A percentile compares a stretch with the other conserved stretches of the same genome.
These are phyloP conservation scores for Zalerion maritima DNA, from an alignment of 495 filamentous ascomycete species.

Conservation along the genomic window DNA sequence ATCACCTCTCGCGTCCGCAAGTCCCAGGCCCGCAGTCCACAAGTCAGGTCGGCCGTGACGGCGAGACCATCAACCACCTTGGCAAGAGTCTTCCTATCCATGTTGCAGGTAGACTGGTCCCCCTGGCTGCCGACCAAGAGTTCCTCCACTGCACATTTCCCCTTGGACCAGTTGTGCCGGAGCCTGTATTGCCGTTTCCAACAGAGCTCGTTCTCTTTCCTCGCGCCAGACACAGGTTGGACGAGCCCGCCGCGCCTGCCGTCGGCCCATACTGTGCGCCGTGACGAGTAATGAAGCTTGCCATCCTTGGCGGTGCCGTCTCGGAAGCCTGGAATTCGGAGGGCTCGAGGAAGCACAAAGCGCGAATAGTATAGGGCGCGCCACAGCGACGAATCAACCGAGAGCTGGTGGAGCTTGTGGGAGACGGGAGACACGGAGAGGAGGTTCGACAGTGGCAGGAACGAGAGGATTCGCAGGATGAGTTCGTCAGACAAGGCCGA, in stretches of 20 bases:
- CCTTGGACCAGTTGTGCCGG: slow-evolving; percentile 81
- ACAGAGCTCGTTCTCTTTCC: slow-evolving; percentile 23
- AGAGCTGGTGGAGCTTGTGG: slow-evolving; percentile 57
- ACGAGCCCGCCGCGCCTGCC: slow-evolving; percentile 29
- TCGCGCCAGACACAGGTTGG: slow-evolving; percentile 36
- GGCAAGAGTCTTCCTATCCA: slow-evolving; percentile 38
- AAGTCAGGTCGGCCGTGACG: slow-evolving; percentile 55
- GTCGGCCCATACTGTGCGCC: slow-evolving; percentile 71
- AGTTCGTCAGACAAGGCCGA: slow-evolving; percentile 73
- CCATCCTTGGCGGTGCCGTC: slow-evolving; percentile 23
- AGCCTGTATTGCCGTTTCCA: slow-evolving; percentile 91
- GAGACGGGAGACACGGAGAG: slow-evolving; percentile 63
- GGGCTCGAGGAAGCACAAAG: slow-evolving; percentile 75
- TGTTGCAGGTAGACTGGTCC: no score
- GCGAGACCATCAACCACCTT: slow-evolving; percentile 61
- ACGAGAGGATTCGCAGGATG: slow-evolving; percentile 69
- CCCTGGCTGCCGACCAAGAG: slow-evolving; percentile 39
- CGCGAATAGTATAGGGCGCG: slow-evolving; percentile 75
- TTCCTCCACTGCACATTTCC: slow-evolving; percentile 67
- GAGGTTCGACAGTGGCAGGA: slow-evolving; percentile 53
- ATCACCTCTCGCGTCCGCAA: slow-evolving; percentile 44
- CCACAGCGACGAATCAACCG: slow-evolving; percentile 81
- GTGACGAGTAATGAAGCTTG: slow-evolving; percentile 51
- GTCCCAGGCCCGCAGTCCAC: slow-evolving; percentile 67
- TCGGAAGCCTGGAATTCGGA: slow-evolving; percentile 55